phyloP scores from a whole-genome alignment of 768 basidiomycete species.

The Kwoniella newhampshirensis region DNA sequence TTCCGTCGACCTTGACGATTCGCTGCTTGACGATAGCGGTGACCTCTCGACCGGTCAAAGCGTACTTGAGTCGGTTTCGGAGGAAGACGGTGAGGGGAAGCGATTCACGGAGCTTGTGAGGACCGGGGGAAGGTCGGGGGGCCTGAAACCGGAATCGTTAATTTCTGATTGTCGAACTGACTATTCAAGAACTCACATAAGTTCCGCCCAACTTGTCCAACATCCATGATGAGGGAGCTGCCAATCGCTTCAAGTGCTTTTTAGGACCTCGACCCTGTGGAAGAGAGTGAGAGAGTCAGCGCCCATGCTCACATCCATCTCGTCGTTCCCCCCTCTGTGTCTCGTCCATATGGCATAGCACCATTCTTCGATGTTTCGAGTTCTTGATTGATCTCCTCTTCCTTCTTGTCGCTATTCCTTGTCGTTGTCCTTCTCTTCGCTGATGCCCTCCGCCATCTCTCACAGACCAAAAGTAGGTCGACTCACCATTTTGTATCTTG shows the following conservation, averaged over 20 bases:
- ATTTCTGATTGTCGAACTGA: conserved; percentile 47
- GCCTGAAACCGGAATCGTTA: conserved; percentile 58
- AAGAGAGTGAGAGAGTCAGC: background rate
- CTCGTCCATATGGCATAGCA: background rate
- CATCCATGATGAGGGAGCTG: conserved; percentile 99
- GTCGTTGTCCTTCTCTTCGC: conserved; percentile 2
- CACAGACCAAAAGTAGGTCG: background rate
- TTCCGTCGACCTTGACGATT: conserved; percentile 95
- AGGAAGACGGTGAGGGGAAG: conserved; percentile 97
- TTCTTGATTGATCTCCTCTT: background rate
- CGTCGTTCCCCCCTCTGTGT: background rate
- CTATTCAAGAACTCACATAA: conserved; percentile 51
- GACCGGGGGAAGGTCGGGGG: conserved; percentile 94
- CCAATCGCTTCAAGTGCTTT: conserved; percentile 97
- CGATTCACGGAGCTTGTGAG: conserved; percentile 97
- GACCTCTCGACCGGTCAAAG: conserved; percentile 93
- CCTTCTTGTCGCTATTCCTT: background rate
- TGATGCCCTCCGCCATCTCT: background rate
- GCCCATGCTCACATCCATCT: no score
- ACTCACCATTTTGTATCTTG: conserved; percentile 32
- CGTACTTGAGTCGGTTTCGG: conserved; percentile 98
- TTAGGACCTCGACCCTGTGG: conserved; percentile 90
- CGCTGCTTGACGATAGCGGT: conserved; percentile 92
- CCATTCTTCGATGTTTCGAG: background rate
- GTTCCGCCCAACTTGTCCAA: conserved; percentile 81